Percentiles rank a stretch among this genome's conserved stretches.
Conservation (phyloP, 306 rosid genomes). For the Sechiopsis laciniata region DNA sequence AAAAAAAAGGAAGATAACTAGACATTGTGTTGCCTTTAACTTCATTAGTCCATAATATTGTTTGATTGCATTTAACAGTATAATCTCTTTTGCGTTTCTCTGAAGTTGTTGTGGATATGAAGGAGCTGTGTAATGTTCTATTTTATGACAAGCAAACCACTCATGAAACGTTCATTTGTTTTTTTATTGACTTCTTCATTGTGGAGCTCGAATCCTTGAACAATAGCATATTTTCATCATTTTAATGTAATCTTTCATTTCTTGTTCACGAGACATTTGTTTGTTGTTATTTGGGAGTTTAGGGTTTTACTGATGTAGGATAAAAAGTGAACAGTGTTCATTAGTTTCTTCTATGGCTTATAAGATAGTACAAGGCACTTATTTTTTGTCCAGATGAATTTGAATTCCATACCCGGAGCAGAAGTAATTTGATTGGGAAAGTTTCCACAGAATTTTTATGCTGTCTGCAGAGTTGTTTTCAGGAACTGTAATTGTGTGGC, state of each 20-base stretch:
- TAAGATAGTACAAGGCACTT: not conserved
- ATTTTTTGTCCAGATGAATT: not conserved
- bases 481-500: not conserved
- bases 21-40: not conserved
- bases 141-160: not conserved
- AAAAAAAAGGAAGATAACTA: not conserved
- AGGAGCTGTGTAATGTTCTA: not conserved
- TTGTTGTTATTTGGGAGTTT: not conserved
- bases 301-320: not conserved
- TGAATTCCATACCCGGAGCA: not conserved
- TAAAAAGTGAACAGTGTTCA: not conserved
- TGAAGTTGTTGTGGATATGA: not conserved
- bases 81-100: not conserved
- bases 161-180: not conserved
- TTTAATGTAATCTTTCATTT: too few species aligned
- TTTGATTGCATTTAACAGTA: not conserved
- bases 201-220: too few species aligned
- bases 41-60: not conserved
- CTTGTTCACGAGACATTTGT: too few species aligned
- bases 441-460: not conserved
- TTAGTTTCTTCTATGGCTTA: not conserved
- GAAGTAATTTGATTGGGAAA: not conserved
- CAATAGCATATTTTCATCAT: too few species aligned
- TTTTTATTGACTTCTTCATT: too few species aligned
- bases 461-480: not conserved